A percentile compares a stretch with the other conserved stretches of the same genome.
Conservation (phyloP, 169 alveolate species). For the Cyclospora cayetanensis region DNA sequence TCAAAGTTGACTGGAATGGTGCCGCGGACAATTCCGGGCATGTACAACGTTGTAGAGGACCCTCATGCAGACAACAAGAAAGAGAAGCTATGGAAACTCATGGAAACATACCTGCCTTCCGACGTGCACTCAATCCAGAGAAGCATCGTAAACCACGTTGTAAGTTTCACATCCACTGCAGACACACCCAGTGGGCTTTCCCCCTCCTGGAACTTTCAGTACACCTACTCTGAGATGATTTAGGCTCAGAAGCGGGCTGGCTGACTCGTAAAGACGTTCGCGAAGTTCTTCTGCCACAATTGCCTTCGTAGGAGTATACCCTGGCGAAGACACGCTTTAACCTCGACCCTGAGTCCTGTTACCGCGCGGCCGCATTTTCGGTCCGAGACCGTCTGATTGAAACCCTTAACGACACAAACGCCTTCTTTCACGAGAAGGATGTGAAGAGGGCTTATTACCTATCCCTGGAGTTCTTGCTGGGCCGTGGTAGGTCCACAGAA, state of each 20-base stretch:
- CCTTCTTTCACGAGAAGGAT: slow-evolving; percentile 88
- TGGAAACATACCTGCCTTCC: slow-evolving; percentile 85
- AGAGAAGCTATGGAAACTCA: slow-evolving; percentile 88
- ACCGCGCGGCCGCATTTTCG: slow-evolving; percentile 91
- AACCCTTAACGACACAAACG: slow-evolving; percentile 93
- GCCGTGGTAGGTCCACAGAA: slow-evolving; percentile 79
- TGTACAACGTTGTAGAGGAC: slow-evolving; percentile 76
- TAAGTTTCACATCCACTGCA: background rate
- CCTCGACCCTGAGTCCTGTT: slow-evolving; percentile 87
- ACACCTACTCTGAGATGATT: background rate
- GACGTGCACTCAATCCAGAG: slow-evolving; percentile 88
- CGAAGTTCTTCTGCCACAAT: background rate
- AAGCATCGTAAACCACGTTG: slow-evolving; percentile 85
- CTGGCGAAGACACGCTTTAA: slow-evolving; percentile 94
- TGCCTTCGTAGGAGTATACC: slow-evolving; percentile 93
- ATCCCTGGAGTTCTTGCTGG: slow-evolving; percentile 94
- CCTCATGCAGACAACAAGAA: slow-evolving; percentile 77
- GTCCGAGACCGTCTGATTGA: slow-evolving; percentile 95
- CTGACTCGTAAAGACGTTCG: background rate
- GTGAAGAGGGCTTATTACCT: slow-evolving; percentile 93
- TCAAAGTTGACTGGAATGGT: slow-evolving; percentile 79
- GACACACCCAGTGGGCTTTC: background rate
- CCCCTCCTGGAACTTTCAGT: background rate
- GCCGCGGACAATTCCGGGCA: slow-evolving; percentile 78
- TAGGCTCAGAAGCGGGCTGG: too few relatives aligned